Evolutionary conservation across 148 eudicot species (phyloP).

Genomic region (Tetragonia tetragonoides): DNA sequence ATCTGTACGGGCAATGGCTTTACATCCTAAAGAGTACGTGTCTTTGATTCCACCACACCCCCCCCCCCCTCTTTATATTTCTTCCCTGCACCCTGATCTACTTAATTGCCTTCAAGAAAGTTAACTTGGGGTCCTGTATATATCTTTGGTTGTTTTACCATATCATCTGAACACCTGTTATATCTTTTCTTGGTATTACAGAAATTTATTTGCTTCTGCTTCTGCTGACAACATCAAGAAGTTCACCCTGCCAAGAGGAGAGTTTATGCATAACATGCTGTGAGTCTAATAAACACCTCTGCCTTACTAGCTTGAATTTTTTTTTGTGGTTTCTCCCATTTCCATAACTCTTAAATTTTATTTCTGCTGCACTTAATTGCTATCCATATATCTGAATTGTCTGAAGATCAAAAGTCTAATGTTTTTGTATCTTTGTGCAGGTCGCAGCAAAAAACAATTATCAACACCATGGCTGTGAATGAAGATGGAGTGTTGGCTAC

Average conservation of each 20-base stretch:
- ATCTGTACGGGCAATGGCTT: slow-evolving; percentile 94
- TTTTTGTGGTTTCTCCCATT: background rate
- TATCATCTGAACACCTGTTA: background rate
- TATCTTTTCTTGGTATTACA: slow-evolving; percentile 32
- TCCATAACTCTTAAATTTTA: background rate
- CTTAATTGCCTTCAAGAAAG: background rate
- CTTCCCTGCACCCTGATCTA: background rate
- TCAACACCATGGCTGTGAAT: slow-evolving; percentile 89
- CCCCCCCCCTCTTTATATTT: background rate
- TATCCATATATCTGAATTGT: background rate
- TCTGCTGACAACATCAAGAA: slow-evolving; percentile 98
- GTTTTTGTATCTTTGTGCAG: slow-evolving; percentile 34
- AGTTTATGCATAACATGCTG: slow-evolving; percentile 99
- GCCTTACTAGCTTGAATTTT: background rate
- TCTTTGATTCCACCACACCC: background rate
- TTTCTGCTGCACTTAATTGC: background rate
- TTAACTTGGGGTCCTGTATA: background rate
- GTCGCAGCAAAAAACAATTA: slow-evolving; percentile 91
- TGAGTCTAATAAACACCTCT: slow-evolving; percentile 39
- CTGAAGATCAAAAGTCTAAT: background rate
- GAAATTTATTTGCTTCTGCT: slow-evolving; percentile 94
- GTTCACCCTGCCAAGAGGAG: slow-evolving; percentile 88
- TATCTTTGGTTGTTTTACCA: background rate
- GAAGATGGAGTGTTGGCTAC: slow-evolving; percentile 94
- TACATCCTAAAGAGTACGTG: slow-evolving; percentile 85